Evolutionary conservation across 148 eudicot species (phyloP), one percentile per base, ranked within the genome.

Genomic region (Cornus florida): DNA sequence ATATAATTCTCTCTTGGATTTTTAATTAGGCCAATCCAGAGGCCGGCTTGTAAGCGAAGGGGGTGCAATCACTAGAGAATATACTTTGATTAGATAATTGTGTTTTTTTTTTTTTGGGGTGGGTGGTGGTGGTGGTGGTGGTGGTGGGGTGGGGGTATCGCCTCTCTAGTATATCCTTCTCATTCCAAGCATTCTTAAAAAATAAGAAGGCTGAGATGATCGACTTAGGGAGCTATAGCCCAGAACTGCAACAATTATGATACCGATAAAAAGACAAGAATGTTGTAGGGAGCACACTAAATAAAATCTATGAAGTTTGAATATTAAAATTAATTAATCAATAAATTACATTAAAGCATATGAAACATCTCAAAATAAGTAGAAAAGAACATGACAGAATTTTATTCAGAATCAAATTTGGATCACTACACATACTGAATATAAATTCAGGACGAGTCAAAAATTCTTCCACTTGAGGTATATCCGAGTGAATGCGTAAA

Each of bases 401-500:
- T 82, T 41, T 50, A 75, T 67, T 17, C 65, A 32, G 56, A 46
- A 39, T 66, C 65, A 80, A 69, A 38, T 24, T 57, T 48, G 60
- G 75, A 22, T 24, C 24, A 59, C 20, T 62, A 69, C 32, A 85
- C 97, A 67, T 92, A 96, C 99, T 91, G 74, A 91, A 73, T 38
- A 72, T 69, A 85, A 96, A 96, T 70, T 94, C 98, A 64, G 94
- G 93, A 57, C 98, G 98, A 31, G 91, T 85, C 88, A 96, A 74
- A 84, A 83, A 80, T 76, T 94, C 97, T 77, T 94, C 88, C 41
- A 96, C 94, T 38, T 86, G 86, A 73, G 99, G 99, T 46, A 93
- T 82, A 81, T 96, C 99, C 17, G 99, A 87, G 83, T 91, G 94
- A 67, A 96, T 97, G 43, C 80, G 92, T 81, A 96, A 69, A 72